phyloP scores from a whole-genome alignment of 208 protist genomes.

The Strigomonas culicis region DNA sequence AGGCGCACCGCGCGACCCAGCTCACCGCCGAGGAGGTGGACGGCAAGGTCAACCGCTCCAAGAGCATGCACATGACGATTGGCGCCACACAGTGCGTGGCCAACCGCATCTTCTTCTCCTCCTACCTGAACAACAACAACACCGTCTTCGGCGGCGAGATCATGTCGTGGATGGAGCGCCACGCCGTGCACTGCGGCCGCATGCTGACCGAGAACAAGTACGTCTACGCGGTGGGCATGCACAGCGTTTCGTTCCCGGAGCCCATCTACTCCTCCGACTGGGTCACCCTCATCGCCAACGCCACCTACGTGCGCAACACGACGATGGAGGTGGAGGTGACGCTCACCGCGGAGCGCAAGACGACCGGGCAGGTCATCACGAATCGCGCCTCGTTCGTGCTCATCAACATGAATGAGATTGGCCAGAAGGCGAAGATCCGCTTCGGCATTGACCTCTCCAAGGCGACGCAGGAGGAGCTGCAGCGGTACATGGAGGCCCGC shows the following conservation, averaged over 20 bases:
- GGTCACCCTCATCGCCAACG: conserved; percentile 75
- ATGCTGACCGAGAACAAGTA: conserved; percentile 88
- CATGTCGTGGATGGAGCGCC: conserved; percentile 91
- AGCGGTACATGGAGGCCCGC: conserved; percentile 62
- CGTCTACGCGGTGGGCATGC: conserved; percentile 88
- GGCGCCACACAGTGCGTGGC: conserved; percentile 41
- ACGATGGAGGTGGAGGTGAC: conserved; percentile 90
- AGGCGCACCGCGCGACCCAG: conserved; percentile 12
- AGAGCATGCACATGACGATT: conserved; percentile 56
- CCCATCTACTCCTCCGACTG: conserved; percentile 85
- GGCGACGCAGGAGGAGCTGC: conserved; percentile 71
- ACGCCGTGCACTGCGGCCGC: conserved; percentile 82
- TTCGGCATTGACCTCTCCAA: conserved; percentile 57
- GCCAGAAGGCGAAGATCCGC: conserved; percentile 67
- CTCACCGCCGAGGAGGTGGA: conserved; percentile 49
- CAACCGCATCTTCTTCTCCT: conserved; percentile 86
- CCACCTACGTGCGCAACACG: conserved; percentile 87
- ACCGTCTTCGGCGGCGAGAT: conserved; percentile 92
- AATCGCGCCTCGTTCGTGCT: conserved; percentile 86
- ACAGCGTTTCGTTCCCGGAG: conserved; percentile 83
- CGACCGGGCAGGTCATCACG: conserved; percentile 42
- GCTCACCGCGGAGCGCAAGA: conserved; percentile 60
- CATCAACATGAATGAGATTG: conserved; percentile 84
- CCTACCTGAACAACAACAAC: conserved; percentile 90
- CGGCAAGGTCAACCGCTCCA: conserved; percentile 54